Conservation (phyloP, 768 basidiomycete genomes). For the Obba rivulosa region DNA sequence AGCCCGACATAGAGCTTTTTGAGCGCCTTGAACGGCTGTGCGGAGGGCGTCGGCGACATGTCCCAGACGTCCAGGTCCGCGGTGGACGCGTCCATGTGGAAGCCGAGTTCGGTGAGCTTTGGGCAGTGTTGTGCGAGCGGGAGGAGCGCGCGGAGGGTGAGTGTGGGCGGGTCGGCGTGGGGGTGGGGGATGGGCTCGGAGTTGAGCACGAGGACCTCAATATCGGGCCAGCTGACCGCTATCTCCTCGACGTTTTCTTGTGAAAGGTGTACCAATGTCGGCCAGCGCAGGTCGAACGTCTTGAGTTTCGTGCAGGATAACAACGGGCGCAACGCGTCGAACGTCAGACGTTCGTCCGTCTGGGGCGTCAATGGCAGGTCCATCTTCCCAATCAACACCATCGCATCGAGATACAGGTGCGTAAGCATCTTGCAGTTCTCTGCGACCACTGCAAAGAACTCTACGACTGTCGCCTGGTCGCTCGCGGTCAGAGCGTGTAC, state of each 20-base stretch:
- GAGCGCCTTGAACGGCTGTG: slow-evolving; percentile 16
- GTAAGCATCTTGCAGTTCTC: slow-evolving; percentile 45
- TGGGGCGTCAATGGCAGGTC: not conserved
- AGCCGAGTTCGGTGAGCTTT: slow-evolving; percentile 29
- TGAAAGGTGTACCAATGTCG: slow-evolving; percentile 18
- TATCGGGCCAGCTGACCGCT: slow-evolving; percentile 20
- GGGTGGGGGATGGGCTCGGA: slow-evolving; percentile 17
- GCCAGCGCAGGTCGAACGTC: slow-evolving; percentile 29
- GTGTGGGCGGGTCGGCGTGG: slow-evolving; percentile 7
- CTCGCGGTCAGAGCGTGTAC: slow-evolving; percentile 45
- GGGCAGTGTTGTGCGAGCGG: slow-evolving; percentile 38
- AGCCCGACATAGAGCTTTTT: slow-evolving; percentile 43
- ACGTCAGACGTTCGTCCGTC: slow-evolving; percentile 25
- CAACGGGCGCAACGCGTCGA: slow-evolving; percentile 31
- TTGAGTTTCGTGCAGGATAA: slow-evolving; percentile 25
- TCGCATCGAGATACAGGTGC: slow-evolving; percentile 30
- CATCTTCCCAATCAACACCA: not conserved
- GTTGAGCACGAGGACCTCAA: slow-evolving; percentile 21
- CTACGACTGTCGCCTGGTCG: slow-evolving; percentile 33
- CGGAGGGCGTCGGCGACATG: not conserved
- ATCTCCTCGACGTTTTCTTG: slow-evolving; percentile 26
- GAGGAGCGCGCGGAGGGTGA: slow-evolving; percentile 34
- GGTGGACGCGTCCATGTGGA: slow-evolving; percentile 29
- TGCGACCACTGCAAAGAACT: slow-evolving; percentile 39
- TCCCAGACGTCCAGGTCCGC: slow-evolving; percentile 14